These are phyloP conservation scores for Saccharomycopsis fermentans DNA, from an alignment of 805 yeast genomes.

Conservation along the genomic window DNA sequence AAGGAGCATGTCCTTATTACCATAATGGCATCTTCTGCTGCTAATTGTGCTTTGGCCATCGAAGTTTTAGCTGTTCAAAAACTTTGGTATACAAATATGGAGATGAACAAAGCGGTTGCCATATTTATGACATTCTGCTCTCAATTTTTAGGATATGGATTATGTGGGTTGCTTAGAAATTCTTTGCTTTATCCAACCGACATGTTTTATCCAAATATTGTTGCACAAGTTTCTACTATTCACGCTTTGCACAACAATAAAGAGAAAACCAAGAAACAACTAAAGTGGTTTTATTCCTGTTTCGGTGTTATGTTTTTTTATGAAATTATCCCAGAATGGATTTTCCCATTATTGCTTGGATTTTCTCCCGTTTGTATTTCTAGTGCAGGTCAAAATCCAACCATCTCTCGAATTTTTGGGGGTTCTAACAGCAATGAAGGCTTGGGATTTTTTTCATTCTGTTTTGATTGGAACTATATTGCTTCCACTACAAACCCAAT, in stretches of 20 bases:
- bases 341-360: constrained; percentile 36
- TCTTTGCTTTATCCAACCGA: constrained; percentile 50
- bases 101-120: constrained; percentile 33
- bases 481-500: background rate
- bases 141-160: constrained; percentile 56
- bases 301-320: constrained; percentile 37
- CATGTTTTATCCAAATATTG: constrained; percentile 54
- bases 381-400: constrained; percentile 23
- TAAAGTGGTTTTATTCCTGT: constrained; percentile 27
- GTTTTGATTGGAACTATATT: background rate
- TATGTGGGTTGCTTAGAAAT: constrained; percentile 51
- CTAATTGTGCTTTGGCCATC: constrained; percentile 24
- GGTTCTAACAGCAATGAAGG: constrained; percentile 29
- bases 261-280: constrained; percentile 19
- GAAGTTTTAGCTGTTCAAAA: constrained; percentile 28
- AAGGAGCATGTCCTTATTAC: constrained; percentile 45
- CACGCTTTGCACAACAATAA: constrained; percentile 36
- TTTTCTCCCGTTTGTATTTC: constrained; percentile 24
- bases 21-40: constrained; percentile 31
- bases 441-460: constrained; percentile 19
- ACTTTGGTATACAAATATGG: constrained; percentile 24
- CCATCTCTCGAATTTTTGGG: constrained; percentile 26
- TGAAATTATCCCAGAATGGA: constrained; percentile 46
- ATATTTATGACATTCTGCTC: constrained; percentile 43
- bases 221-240: constrained; percentile 49